Conservation (phyloP, 2,329 filamentous ascomycete species). For the Stenocarpella maydis region DNA sequence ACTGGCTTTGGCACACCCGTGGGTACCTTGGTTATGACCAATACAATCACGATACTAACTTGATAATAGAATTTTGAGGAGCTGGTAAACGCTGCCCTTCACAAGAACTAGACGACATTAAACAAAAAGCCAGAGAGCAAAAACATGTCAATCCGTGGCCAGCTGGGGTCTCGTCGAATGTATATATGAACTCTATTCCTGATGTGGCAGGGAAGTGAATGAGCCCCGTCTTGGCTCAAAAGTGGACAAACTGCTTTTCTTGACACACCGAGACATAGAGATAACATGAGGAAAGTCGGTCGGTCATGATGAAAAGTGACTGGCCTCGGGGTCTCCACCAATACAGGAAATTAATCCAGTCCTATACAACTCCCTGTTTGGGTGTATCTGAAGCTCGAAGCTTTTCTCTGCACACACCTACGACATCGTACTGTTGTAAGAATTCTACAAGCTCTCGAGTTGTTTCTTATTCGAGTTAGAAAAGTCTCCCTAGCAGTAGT, state of each 20-base stretch:
- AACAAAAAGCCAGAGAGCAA: too few species aligned
- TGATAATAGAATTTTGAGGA: conserved; percentile 10
- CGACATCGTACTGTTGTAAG: conserved; percentile 4
- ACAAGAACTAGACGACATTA: conserved; percentile 5
- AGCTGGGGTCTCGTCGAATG: not conserved
- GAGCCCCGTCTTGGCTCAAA: not conserved
- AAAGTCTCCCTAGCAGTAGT: not conserved
- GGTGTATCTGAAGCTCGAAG: not conserved
- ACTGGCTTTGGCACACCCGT: conserved; percentile 46
- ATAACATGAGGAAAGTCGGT: not conserved
- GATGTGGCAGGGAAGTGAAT: not conserved
- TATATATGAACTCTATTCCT: conserved; percentile 3
- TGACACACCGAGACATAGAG: not conserved
- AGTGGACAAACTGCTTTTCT: not conserved
- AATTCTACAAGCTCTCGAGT: conserved; percentile 13
- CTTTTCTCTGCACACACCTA: conserved; percentile 5
- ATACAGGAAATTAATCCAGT: not conserved
- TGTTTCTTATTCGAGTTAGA: not conserved
- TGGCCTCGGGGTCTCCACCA: not conserved
- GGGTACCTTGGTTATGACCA: not conserved
- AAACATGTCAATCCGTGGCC: not conserved
- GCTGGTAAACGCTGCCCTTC: conserved; percentile 7
- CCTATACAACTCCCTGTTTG: not conserved
- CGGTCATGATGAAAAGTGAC: not conserved
- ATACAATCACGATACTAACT: not conserved